These are phyloP conservation scores for Benincasa hispida DNA, from an alignment of 306 rosid species.

Conservation along the genomic window DNA sequence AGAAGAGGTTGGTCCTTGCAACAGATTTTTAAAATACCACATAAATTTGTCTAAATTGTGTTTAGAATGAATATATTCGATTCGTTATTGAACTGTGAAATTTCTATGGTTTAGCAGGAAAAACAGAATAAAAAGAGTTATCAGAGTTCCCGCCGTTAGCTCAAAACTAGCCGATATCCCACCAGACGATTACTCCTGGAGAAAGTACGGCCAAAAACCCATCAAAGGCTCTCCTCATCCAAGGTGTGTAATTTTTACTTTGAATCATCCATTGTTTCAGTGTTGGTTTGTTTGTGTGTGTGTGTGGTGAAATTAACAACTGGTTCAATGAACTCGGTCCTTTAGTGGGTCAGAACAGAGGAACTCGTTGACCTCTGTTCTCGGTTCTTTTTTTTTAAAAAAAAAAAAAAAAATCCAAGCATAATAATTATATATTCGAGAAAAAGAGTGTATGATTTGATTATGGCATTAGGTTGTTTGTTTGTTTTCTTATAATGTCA, in stretches of 20 bases:
- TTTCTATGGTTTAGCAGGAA: conserved; percentile 32
- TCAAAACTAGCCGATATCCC: conserved; percentile 64
- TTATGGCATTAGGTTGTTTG: neutral
- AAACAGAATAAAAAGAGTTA: conserved; percentile 37
- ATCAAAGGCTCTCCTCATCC: conserved; percentile 90
- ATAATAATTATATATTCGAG: neutral
- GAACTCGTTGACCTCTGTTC: conserved; percentile 13
- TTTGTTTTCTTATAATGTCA: neutral
- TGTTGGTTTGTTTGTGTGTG: neutral
- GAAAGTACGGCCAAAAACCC: conserved; percentile 91
- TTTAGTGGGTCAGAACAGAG: neutral
- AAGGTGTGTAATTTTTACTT: conserved; percentile 22
- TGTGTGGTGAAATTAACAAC: neutral
- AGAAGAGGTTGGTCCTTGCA: conserved; percentile 34
- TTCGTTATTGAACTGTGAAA: neutral
- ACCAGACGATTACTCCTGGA: conserved; percentile 70
- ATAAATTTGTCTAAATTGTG: neutral
- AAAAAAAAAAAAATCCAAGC: no score
- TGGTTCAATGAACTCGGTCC: neutral
- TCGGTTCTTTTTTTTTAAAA: neutral
- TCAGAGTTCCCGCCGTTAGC: conserved; percentile 67
- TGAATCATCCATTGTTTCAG: neutral
- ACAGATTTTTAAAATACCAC: neutral
- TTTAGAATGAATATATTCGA: neutral
- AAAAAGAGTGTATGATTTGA: neutral